A percentile compares a stretch with the other conserved stretches of the same genome.
These are phyloP conservation scores for Penicillium brevicompactum DNA, from an alignment of 2,329 filamentous ascomycete species.

Conservation along the genomic window DNA sequence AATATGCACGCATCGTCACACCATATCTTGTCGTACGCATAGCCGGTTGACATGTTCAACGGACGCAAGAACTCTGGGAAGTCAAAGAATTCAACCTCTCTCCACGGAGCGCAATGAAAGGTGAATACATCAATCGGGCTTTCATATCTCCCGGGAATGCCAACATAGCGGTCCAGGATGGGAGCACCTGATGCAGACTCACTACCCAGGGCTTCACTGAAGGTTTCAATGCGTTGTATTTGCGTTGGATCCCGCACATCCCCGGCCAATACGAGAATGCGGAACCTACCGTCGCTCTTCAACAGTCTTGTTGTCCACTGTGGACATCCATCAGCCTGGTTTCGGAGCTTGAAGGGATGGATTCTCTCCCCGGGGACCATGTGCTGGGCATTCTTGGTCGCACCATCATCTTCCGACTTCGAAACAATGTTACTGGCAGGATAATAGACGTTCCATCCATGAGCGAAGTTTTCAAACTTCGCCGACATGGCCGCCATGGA, in stretches of 20 bases:
- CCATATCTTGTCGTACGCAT: constrained; percentile 61
- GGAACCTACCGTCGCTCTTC: constrained; percentile 37
- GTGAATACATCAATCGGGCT: constrained; percentile 63
- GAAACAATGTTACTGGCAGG: constrained; percentile 7
- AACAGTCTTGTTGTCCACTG: constrained; percentile 27
- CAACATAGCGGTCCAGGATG: constrained; percentile 49
- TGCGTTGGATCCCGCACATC: constrained; percentile 53
- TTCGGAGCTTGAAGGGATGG: constrained; percentile 19
- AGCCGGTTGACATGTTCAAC: constrained; percentile 51
- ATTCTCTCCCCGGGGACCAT: constrained; percentile 23
- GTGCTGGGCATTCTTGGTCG: not conserved
- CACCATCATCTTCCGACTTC: not conserved
- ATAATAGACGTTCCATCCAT: constrained; percentile 16
- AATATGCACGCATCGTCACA: constrained; percentile 49
- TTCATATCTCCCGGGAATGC: constrained; percentile 41
- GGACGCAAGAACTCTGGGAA: constrained; percentile 53
- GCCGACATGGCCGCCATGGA: constrained; percentile 18
- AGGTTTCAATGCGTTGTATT: constrained; percentile 46
- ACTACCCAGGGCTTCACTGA: constrained; percentile 48
- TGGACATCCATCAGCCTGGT: constrained; percentile 17
- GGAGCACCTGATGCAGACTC: constrained; percentile 13
- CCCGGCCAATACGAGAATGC: constrained; percentile 59
- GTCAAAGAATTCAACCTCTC: constrained; percentile 53
- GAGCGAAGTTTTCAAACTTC: constrained; percentile 19
- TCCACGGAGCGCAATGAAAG: constrained; percentile 58